These are phyloP conservation scores for Micractinium sp. DNA, from an alignment of 139 green algal species.

Conservation along the genomic window DNA sequence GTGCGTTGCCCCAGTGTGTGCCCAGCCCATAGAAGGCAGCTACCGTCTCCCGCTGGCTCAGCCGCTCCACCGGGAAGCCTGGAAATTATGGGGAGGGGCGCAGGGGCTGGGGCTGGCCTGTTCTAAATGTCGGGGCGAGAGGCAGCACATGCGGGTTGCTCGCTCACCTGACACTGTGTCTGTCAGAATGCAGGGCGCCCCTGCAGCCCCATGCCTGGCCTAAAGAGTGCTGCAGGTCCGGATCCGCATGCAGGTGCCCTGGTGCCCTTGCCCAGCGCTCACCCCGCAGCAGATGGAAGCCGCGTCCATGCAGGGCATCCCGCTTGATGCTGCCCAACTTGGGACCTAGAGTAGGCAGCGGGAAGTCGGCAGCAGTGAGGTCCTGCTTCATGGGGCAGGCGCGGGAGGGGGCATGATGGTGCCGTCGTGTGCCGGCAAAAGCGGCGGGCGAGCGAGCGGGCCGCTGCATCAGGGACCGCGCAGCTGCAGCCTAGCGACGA, in stretches of 20 bases:
- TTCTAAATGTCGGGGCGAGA: neutral
- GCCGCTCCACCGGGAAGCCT: slow-evolving; percentile 55
- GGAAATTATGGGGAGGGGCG: neutral
- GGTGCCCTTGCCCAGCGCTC: neutral
- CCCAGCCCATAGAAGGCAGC: slow-evolving; percentile 59
- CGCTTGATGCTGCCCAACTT: slow-evolving; percentile 36
- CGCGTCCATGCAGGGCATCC: slow-evolving; percentile 55
- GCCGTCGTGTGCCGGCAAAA: too few species aligned
- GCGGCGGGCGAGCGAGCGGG: too few species aligned
- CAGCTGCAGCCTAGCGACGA: too few species aligned
- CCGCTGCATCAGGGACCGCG: too few species aligned
- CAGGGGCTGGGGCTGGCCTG: neutral
- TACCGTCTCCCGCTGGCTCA: slow-evolving; percentile 53
- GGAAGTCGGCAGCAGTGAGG: slow-evolving; percentile 44
- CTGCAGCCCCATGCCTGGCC: too few species aligned
- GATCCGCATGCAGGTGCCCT: neutral
- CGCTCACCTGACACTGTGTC: too few species aligned
- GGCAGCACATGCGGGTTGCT: too few species aligned
- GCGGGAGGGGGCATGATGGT: too few species aligned
- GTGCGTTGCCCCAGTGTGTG: slow-evolving; percentile 56
- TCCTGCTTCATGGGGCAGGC: neutral
- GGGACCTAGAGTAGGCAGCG: slow-evolving; percentile 59
- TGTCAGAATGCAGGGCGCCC: too few species aligned
- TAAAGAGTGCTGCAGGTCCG: too few species aligned
- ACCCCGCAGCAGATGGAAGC: slow-evolving; percentile 66